These are phyloP conservation scores for Cornus florida DNA, from an alignment of 148 eudicot genomes.

Conservation along the genomic window DNA sequence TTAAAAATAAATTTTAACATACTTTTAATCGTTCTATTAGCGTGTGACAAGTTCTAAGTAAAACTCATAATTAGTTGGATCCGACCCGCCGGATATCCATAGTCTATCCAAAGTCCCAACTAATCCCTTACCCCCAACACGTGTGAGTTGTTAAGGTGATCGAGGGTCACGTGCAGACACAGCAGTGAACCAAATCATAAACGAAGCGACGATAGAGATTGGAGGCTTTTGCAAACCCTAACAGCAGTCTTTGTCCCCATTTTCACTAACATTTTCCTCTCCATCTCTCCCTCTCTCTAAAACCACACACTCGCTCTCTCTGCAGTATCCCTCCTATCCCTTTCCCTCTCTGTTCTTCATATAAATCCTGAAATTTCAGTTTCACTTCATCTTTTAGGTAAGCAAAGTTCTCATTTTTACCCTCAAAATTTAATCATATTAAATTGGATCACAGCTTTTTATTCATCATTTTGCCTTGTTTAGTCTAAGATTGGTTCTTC, in stretches of 20 bases:
- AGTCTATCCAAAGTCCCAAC: background rate
- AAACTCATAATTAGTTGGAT: no score
- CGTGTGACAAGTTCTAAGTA: no score
- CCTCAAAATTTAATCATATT: background rate
- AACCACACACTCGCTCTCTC: background rate
- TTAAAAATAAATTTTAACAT: no score
- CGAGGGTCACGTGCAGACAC: background rate
- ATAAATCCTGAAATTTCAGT: background rate
- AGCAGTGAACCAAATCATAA: background rate
- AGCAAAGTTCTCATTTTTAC: constrained; percentile 4
- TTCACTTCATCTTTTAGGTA: constrained; percentile 8
- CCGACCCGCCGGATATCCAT: no score
- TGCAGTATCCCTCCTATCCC: background rate
- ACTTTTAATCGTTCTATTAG: no score
- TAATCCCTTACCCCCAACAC: background rate
- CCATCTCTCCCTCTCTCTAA: background rate
- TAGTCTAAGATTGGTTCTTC: constrained; percentile 1
- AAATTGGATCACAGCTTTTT: background rate
- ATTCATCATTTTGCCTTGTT: background rate
- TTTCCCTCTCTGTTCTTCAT: background rate
- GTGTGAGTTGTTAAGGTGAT: constrained; percentile 5
- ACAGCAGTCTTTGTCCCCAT: background rate
- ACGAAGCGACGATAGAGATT: background rate
- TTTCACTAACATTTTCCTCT: background rate
- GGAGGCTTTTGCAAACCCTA: background rate